Conservation (phyloP, 768 basidiomycete genomes). For the Xerocomellus dryophilus region DNA sequence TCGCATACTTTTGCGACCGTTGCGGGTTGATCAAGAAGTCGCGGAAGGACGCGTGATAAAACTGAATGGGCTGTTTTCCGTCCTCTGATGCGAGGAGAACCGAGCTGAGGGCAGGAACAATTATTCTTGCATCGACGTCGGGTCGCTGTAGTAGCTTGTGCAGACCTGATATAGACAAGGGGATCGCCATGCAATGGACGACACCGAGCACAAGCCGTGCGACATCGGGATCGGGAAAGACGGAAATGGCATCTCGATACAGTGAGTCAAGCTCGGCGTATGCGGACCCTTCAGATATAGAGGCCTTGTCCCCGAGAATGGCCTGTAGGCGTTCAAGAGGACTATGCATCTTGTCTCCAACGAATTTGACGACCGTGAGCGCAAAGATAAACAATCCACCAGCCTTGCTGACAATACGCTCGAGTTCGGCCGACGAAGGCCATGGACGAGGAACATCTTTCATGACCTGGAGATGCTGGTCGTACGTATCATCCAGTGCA, state of each 20-base stretch:
- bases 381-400: conserved; percentile 31
- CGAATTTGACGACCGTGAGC: conserved; percentile 28
- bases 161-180: conserved; percentile 11
- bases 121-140: conserved; percentile 15
- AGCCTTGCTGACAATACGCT: conserved; percentile 17
- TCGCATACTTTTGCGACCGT: conserved; percentile 15
- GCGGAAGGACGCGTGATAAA: conserved; percentile 24
- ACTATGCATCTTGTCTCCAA: conserved; percentile 15
- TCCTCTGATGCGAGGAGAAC: conserved; percentile 21
- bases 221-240: conserved; percentile 16
- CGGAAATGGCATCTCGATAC: conserved; percentile 20
- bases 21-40: conserved; percentile 19
- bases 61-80: conserved; percentile 19
- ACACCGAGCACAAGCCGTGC: conserved; percentile 19
- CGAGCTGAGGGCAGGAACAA: conserved; percentile 15
- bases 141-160: conserved; percentile 14
- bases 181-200: conserved; percentile 14
- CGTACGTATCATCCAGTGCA: conserved; percentile 18
- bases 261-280: conserved; percentile 20
- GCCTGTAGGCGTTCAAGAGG: conserved; percentile 13
- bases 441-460: conserved; percentile 19
- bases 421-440: conserved; percentile 24
- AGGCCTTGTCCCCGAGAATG: conserved; percentile 7
- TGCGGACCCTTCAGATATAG: conserved; percentile 2
- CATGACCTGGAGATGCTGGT: conserved; percentile 21